Percentiles rank a stretch among this genome's conserved stretches.
These are phyloP conservation scores for Daldinia loculata DNA, from an alignment of 495 filamentous ascomycete species.

Conservation along the genomic window DNA sequence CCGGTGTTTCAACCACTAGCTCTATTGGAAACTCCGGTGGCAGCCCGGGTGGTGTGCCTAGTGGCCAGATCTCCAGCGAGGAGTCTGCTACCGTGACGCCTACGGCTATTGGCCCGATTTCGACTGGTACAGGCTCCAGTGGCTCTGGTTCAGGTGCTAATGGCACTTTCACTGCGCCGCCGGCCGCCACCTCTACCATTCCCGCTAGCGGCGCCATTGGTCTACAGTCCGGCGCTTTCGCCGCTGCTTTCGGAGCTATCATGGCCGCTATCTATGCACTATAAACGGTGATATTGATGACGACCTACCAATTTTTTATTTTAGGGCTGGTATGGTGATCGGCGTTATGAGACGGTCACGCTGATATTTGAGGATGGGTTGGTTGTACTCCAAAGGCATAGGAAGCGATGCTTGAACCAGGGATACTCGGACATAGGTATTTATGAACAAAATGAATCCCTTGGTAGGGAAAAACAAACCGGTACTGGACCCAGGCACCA, in stretches of 20 bases:
- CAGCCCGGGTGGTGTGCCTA: slow-evolving; percentile 32
- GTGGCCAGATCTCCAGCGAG: slow-evolving; percentile 39
- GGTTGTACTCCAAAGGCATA: slow-evolving; percentile 17
- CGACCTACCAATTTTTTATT: slow-evolving; percentile 5
- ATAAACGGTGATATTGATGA: slow-evolving; percentile 14
- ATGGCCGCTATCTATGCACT: slow-evolving; percentile 45
- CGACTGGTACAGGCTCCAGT: slow-evolving; percentile 40
- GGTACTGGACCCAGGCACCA: slow-evolving; percentile 24
- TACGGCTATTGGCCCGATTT: slow-evolving; percentile 19
- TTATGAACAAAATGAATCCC: slow-evolving; percentile 29
- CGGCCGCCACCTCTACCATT: slow-evolving; percentile 32
- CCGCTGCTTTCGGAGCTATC: slow-evolving; percentile 44
- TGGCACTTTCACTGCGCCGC: slow-evolving; percentile 34
- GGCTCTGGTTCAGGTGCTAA: slow-evolving; percentile 42
- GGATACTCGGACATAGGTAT: slow-evolving; percentile 34
- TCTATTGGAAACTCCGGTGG: slow-evolving; percentile 32
- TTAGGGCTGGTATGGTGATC: slow-evolving; percentile 16
- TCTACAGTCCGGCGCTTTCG: slow-evolving; percentile 38
- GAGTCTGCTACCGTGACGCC: slow-evolving; percentile 37
- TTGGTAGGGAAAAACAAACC: slow-evolving; percentile 16
- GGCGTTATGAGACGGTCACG: slow-evolving; percentile 33
- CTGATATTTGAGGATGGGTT: slow-evolving; percentile 15
- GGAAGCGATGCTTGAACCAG: slow-evolving; percentile 6
- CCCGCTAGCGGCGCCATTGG: slow-evolving; percentile 35
- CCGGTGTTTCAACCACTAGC: slow-evolving; percentile 23